A percentile compares a stretch with the other conserved stretches of the same genome.
Conservation (phyloP, 352 stramenopile species). For the Stramenopiles sp. region DNA sequence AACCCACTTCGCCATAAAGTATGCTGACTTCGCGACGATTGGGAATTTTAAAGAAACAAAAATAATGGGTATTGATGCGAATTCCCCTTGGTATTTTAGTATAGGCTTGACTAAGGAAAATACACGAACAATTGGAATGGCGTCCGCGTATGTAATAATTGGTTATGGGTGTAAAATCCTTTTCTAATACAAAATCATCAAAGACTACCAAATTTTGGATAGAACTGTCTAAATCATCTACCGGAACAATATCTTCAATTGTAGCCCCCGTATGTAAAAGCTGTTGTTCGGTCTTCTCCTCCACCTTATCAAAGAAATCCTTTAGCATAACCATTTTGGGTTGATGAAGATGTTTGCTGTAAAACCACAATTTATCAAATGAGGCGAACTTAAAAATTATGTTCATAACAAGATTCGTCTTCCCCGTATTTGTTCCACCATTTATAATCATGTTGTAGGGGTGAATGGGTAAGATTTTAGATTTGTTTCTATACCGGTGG, state of each 20-base stretch:
- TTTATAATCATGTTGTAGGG: not conserved
- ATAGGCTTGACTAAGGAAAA: not conserved
- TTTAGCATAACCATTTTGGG: not conserved
- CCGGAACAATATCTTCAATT: not conserved
- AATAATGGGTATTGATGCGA: not conserved
- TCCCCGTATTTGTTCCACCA: not conserved
- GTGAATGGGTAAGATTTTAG: not conserved
- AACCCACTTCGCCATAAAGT: not conserved
- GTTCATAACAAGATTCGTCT: not conserved
- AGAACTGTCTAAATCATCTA: not conserved
- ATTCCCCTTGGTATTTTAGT: not conserved
- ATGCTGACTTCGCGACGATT: not conserved
- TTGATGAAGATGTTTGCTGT: not conserved
- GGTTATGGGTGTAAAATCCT: not conserved
- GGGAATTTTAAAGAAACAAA: not conserved
- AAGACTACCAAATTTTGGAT: not conserved
- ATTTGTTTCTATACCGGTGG: not conserved
- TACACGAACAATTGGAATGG: not conserved
- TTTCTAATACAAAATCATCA: constrained; percentile 3
- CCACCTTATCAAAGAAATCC: not conserved
- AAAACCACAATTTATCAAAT: not conserved
- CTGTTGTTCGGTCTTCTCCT: not conserved
- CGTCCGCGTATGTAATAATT: not conserved
- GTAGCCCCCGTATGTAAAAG: not conserved
- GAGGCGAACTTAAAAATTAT: not conserved